Conservation (phyloP, 2,329 filamentous ascomycete species). For the Trichoderma harzianum region DNA sequence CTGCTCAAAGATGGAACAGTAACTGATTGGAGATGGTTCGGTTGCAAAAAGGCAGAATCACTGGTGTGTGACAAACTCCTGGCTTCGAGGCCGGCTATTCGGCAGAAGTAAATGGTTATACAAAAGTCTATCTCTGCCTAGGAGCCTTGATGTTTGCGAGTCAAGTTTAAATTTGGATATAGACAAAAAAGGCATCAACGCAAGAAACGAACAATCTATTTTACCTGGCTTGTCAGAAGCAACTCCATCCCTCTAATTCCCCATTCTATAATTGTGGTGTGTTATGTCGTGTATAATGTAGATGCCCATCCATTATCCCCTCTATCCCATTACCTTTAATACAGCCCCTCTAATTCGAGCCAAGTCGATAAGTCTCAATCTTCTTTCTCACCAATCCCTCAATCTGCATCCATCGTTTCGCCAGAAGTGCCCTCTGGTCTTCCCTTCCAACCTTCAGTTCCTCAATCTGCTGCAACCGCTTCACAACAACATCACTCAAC, state of each 20-base stretch:
- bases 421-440: background rate
- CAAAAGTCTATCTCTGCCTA: background rate
- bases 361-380: background rate
- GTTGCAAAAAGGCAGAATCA: background rate
- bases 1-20: background rate
- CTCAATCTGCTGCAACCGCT: background rate
- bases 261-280: background rate
- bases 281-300: background rate
- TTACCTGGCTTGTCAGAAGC: background rate
- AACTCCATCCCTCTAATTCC: background rate
- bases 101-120: background rate
- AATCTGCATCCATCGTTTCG: constrained; percentile 6
- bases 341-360: background rate
- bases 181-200: background rate
- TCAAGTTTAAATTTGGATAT: background rate
- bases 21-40: background rate
- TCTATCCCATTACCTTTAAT: no score
- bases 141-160: background rate
- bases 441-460: background rate
- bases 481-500: background rate
- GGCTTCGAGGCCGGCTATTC: background rate
- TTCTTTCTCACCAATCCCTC: background rate
- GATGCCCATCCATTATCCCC: background rate
- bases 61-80: background rate
- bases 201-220: background rate